These are phyloP conservation scores for Botrytis cinerea DNA, from an alignment of 2,329 filamentous ascomycete species.

Conservation along the genomic window DNA sequence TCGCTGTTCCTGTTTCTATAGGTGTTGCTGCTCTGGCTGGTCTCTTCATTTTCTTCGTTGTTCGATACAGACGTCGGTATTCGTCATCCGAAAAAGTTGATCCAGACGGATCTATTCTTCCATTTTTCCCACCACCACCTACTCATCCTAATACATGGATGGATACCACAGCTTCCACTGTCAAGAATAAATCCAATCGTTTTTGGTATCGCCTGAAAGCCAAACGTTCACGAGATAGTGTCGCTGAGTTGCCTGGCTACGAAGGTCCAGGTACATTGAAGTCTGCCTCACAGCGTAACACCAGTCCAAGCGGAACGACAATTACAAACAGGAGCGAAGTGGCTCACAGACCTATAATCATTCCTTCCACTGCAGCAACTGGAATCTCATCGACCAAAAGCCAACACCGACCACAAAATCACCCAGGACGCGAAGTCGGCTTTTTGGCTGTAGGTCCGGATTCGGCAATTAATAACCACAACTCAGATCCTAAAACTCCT, in stretches of 20 bases:
- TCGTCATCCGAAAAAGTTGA: not conserved
- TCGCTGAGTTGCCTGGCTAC: conserved; percentile 19
- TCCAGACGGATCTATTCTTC: conserved; percentile 15
- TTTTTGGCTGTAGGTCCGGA: not conserved
- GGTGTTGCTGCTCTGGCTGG: not conserved
- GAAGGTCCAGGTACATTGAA: not conserved
- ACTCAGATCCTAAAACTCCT: not conserved
- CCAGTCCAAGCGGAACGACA: not conserved
- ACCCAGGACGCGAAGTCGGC: not conserved
- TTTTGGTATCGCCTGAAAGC: conserved; percentile 1
- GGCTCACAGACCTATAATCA: not conserved
- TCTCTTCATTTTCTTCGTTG: not conserved
- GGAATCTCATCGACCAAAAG: no score
- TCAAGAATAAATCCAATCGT: not conserved
- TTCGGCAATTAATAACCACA: not conserved
- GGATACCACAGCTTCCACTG: not conserved
- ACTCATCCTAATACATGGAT: conserved; percentile 21
- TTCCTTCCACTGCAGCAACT: not conserved
- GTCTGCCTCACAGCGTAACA: not conserved
- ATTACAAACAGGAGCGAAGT: not conserved
- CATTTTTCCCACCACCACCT: conserved; percentile 22
- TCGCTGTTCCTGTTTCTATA: conserved; percentile 1
- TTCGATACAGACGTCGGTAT: conserved; percentile 3
- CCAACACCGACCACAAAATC: not conserved
- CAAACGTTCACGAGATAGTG: conserved; percentile 7